These are phyloP conservation scores for Phyllosticta paracitricarpa DNA, from an alignment of 2,329 filamentous ascomycete genomes.

Conservation along the genomic window DNA sequence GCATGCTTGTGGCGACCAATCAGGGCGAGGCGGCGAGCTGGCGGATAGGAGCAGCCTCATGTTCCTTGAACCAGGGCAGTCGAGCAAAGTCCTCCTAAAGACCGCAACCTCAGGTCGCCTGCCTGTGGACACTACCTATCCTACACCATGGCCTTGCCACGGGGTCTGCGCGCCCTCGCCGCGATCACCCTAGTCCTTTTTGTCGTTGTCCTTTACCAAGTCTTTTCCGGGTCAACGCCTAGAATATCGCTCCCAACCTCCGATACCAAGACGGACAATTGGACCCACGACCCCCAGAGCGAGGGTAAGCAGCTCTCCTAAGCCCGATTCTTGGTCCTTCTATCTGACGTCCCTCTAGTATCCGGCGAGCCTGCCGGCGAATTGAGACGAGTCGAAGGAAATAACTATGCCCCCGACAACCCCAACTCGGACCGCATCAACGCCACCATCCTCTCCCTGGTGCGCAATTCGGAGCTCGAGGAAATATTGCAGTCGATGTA, in stretches of 20 bases:
- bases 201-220: conserved; percentile 68
- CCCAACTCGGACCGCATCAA: conserved; percentile 75
- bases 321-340: conserved; percentile 34
- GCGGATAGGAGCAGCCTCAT: not conserved
- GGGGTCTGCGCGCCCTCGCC: conserved; percentile 71
- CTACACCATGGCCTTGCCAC: conserved; percentile 67
- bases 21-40: not conserved
- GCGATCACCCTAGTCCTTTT: conserved; percentile 62
- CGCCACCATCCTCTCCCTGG: conserved; percentile 82
- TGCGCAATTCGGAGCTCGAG: conserved; percentile 80
- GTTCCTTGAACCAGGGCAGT: not conserved
- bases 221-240: conserved; percentile 50
- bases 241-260: conserved; percentile 23
- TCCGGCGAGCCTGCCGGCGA: conserved; percentile 74
- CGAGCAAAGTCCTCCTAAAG: not conserved
- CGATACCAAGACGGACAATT: conserved; percentile 43
- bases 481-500: conserved; percentile 81
- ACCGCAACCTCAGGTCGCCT: not conserved
- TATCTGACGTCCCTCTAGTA: conserved; percentile 17
- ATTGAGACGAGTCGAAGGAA: conserved; percentile 56
- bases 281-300: conserved; percentile 72
- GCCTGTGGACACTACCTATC: not conserved
- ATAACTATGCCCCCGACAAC: conserved; percentile 69
- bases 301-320: conserved; percentile 59
- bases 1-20: not conserved